Percentiles rank a stretch among this genome's conserved stretches.
Evolutionary conservation across 2,329 filamentous ascomycete genomes (phyloP).

Genomic region (Botrytis aclada): DNA sequence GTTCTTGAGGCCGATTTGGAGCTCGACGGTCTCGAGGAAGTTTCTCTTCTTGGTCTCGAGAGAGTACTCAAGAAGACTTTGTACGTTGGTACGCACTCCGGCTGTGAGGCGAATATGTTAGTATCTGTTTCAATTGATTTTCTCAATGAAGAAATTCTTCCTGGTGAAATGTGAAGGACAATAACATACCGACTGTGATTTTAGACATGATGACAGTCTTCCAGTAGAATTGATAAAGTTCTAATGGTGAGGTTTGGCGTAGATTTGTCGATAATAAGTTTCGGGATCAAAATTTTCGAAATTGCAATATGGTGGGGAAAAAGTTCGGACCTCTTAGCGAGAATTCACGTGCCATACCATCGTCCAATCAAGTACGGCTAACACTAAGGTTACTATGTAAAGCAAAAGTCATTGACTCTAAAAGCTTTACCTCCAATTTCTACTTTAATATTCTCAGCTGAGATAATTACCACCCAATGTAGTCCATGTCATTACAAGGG

Average conservation of each 20-base stretch:
- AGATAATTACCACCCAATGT: not conserved
- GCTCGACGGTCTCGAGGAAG: constrained; percentile 93
- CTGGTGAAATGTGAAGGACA: constrained; percentile 9
- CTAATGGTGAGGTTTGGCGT: constrained; percentile 69
- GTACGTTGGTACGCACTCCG: constrained; percentile 94
- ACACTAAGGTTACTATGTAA: not conserved
- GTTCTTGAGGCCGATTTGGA: constrained; percentile 95
- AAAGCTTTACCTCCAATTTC: not conserved
- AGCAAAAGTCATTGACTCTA: not conserved
- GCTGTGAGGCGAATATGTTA: constrained; percentile 53
- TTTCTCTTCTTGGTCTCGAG: constrained; percentile 95
- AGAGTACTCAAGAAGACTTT: constrained; percentile 93
- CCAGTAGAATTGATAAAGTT: constrained; percentile 66
- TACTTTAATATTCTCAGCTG: not conserved
- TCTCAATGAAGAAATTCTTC: not conserved
- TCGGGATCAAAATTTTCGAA: constrained; percentile 14
- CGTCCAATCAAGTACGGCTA: not conserved
- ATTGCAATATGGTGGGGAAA: constrained; percentile 11
- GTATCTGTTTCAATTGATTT: constrained; percentile 3
- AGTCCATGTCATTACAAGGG: not conserved
- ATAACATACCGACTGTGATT: constrained; percentile 67
- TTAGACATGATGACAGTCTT: constrained; percentile 89
- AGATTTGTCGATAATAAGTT: constrained; percentile 24
- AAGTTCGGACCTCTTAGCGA: constrained; percentile 10
- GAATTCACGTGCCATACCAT: not conserved